Percentiles rank a stretch among this genome's conserved stretches.
These are phyloP conservation scores for Paraleonurus japonicus DNA, from an alignment of 257 asterid genomes.

Conservation along the genomic window DNA sequence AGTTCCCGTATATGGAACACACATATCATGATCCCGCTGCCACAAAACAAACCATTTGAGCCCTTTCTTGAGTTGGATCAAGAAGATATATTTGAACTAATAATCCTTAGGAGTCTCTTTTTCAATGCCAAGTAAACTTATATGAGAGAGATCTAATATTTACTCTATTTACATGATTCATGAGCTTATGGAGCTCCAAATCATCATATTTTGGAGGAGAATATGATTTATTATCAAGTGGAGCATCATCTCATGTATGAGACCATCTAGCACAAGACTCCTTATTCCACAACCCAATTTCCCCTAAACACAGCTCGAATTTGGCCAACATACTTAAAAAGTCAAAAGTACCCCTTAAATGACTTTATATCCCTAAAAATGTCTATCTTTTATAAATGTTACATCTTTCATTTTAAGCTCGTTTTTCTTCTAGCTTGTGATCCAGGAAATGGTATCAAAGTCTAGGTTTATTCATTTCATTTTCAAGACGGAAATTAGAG, in stretches of 20 bases:
- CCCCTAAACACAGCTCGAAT: background rate
- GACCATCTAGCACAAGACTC: too few relatives aligned
- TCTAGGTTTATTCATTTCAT: background rate
- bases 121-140: background rate
- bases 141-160: too few relatives aligned
- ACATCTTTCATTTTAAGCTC: background rate
- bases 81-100: background rate
- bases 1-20: conserved; percentile 87
- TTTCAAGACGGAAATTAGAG: background rate
- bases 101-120: background rate
- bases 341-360: background rate
- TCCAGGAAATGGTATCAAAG: background rate
- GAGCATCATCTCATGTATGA: too few relatives aligned
- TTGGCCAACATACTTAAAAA: background rate
- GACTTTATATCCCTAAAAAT: too few relatives aligned
- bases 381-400: background rate
- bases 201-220: too few relatives aligned
- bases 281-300: background rate
- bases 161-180: too few relatives aligned
- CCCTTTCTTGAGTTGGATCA: background rate
- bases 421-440: background rate
- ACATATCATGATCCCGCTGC: conserved; percentile 98
- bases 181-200: too few relatives aligned
- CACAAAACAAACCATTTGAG: conserved; percentile 9
- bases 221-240: too few relatives aligned